Percentiles rank a stretch among this genome's conserved stretches.
phyloP scores from a whole-genome alignment of 208 protist species.

The Crithidia thermophila region DNA sequence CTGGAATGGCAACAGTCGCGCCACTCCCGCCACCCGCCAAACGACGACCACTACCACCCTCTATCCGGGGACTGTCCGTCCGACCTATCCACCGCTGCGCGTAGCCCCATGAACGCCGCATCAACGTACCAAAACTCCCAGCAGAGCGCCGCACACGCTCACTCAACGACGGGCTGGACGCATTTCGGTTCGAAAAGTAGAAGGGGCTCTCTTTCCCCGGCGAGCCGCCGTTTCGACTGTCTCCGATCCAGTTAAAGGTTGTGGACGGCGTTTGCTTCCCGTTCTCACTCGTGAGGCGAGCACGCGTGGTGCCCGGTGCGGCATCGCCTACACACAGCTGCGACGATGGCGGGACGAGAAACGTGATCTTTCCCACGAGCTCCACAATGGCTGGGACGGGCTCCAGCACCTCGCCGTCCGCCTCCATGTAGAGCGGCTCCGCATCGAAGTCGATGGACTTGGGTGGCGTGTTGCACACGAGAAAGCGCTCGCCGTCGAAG shows the following conservation, averaged over 20 bases:
- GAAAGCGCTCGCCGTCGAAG: conserved; percentile 67
- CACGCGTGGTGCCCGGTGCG: conserved; percentile 42
- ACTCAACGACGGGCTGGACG: not conserved
- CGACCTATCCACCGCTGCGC: not conserved
- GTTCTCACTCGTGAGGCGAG: no score
- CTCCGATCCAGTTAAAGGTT: no score
- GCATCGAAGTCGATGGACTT: not conserved
- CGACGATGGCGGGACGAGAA: conserved; percentile 42
- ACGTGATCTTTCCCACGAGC: conserved; percentile 45
- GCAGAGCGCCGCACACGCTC: not conserved
- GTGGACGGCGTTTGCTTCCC: no score
- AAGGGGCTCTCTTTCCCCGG: not conserved
- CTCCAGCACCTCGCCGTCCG: conserved; percentile 78
- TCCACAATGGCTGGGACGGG: conserved; percentile 76
- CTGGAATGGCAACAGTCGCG: no score
- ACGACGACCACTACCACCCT: no score
- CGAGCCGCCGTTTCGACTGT: not conserved
- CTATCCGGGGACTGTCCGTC: no score
- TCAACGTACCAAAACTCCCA: not conserved
- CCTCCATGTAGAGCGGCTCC: conserved; percentile 50
- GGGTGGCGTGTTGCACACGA: conserved; percentile 32
- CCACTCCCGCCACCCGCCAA: no score
- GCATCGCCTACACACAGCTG: conserved; percentile 27
- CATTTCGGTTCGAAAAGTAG: not conserved
- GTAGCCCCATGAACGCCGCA: conserved; percentile 1